Conservation (phyloP, 306 rosid genomes). For the Biancaea sappan region DNA sequence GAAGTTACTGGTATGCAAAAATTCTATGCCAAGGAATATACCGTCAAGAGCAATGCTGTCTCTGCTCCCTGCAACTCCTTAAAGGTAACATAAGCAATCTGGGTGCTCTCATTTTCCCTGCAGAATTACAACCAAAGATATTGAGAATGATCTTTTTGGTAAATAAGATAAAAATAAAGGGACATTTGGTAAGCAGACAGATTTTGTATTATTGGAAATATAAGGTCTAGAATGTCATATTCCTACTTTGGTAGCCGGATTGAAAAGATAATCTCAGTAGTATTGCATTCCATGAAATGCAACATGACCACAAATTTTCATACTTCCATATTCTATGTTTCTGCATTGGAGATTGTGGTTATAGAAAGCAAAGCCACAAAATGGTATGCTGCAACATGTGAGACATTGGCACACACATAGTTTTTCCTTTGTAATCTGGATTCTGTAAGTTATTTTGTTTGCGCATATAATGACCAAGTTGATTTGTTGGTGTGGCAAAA, state of each 20-base stretch:
- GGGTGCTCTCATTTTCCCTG: conserved; percentile 76
- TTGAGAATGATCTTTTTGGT: conserved; percentile 18
- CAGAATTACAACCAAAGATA: conserved; percentile 9
- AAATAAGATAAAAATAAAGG: not conserved
- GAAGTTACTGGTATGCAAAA: not conserved
- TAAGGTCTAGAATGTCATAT: not conserved
- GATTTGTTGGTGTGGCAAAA: too few species aligned
- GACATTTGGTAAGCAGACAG: not conserved
- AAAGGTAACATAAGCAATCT: conserved; percentile 83
- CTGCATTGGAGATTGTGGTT: too few species aligned
- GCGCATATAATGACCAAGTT: too few species aligned
- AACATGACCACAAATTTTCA: too few species aligned
- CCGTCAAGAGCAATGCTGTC: conserved; percentile 76
- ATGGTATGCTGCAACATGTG: too few species aligned
- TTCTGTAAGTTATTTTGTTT: too few species aligned
- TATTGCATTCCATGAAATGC: not conserved
- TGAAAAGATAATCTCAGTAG: not conserved
- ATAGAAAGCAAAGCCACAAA: too few species aligned
- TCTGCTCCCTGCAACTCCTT: conserved; percentile 78
- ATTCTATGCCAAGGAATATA: conserved; percentile 36
- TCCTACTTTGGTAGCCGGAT: not conserved
- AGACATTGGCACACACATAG: too few species aligned
- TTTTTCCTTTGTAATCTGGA: too few species aligned
- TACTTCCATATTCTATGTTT: too few species aligned
- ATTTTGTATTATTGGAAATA: not conserved